These are phyloP conservation scores for Endoconidiophora laricicola DNA, from an alignment of 2,329 filamentous ascomycete genomes.

Conservation along the genomic window DNA sequence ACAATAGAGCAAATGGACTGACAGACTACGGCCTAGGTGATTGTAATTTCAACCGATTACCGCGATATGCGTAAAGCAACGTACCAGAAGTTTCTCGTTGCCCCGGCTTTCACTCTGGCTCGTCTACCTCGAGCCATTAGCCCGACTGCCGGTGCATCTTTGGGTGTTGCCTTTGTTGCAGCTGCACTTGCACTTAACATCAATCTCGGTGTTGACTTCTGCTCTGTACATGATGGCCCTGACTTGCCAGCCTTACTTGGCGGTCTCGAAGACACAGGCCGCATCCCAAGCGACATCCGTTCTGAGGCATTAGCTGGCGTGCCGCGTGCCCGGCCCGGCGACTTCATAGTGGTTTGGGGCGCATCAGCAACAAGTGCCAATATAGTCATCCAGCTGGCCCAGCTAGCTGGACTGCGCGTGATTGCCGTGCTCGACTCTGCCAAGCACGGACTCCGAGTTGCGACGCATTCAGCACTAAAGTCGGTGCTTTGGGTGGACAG, in stretches of 20 bases:
- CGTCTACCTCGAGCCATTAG: conserved; percentile 38
- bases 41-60: conserved; percentile 60
- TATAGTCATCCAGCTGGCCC: conserved; percentile 50
- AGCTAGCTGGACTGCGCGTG: conserved; percentile 46
- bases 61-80: conserved; percentile 54
- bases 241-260: conserved; percentile 38
- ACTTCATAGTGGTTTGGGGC: conserved; percentile 63
- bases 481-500: conserved; percentile 54
- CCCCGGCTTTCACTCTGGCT: conserved; percentile 47
- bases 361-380: conserved; percentile 54
- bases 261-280: conserved; percentile 24
- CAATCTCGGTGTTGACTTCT: conserved; percentile 53
- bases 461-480: conserved; percentile 25
- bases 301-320: conserved; percentile 46
- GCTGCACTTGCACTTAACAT: conserved; percentile 50
- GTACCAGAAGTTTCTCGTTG: conserved; percentile 53
- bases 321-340: conserved; percentile 35
- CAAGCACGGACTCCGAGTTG: conserved; percentile 44
- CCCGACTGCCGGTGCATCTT: conserved; percentile 39
- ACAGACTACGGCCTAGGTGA: conserved; percentile 22
- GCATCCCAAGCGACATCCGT: conserved; percentile 43
- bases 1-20: background rate
- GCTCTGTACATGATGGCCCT: conserved; percentile 33
- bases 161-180: conserved; percentile 58
- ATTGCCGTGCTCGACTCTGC: conserved; percentile 50